Conservation (phyloP, 2,329 filamentous ascomycete species). For the Fusarium anguioides region DNA sequence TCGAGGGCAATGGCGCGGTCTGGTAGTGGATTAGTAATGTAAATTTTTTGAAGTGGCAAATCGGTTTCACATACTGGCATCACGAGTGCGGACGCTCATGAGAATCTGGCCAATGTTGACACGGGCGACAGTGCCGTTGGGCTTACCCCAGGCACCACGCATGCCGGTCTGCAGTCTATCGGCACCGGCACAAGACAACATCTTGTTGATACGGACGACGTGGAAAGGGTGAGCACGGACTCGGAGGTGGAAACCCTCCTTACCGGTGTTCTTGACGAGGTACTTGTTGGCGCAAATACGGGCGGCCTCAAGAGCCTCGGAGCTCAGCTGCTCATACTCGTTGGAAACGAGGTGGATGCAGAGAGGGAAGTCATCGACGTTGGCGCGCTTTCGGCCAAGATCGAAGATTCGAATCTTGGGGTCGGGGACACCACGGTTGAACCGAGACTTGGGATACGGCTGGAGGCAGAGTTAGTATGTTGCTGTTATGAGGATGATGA, state of each 20-base stretch:
- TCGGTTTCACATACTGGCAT: conserved; percentile 73
- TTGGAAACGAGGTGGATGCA: conserved; percentile 99
- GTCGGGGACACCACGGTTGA: conserved; percentile 98
- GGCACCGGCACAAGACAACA: conserved; percentile 99
- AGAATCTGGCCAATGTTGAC: conserved; percentile 99
- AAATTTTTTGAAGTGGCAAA: conserved; percentile 18
- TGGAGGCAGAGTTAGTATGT: conserved; percentile 51
- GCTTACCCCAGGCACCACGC: conserved; percentile 99
- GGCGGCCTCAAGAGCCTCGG: conserved; percentile 98
- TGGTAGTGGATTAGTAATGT: conserved; percentile 52
- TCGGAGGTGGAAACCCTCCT: conserved; percentile 80
- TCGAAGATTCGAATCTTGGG: conserved; percentile 96
- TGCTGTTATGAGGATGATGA: neutral
- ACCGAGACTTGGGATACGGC: conserved; percentile 99
- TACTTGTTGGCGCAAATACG: conserved; percentile 99
- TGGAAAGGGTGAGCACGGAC: conserved; percentile 98
- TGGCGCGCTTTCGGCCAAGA: conserved; percentile 97
- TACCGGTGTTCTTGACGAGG: conserved; percentile 77
- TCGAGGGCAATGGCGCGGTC: conserved; percentile 94
- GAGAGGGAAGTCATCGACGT: conserved; percentile 99
- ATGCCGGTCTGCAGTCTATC: conserved; percentile 99
- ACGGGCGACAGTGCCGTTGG: conserved; percentile 98
- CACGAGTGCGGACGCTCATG: conserved; percentile 96
- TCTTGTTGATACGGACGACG: conserved; percentile 99
- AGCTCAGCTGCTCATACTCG: conserved; percentile 99